These are phyloP conservation scores for Trichoderma sp. DNA, from an alignment of 2,329 filamentous ascomycete genomes.

Conservation along the genomic window DNA sequence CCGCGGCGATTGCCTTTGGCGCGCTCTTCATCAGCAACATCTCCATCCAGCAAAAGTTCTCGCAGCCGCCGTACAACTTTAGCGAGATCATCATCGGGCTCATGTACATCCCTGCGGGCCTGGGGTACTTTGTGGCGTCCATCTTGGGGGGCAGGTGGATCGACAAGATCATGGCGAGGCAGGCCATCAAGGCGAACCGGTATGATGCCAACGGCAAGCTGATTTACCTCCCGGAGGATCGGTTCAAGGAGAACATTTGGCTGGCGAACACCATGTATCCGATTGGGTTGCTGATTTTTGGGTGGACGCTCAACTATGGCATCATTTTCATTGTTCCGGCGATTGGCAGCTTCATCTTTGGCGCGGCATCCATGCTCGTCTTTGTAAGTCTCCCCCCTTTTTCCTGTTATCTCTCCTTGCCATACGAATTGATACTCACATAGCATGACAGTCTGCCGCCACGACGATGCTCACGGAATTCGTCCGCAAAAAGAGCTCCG, in stretches of 20 bases:
- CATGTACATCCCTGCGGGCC: constrained; percentile 73
- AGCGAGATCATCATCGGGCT: constrained; percentile 69
- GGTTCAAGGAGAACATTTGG: constrained; percentile 82
- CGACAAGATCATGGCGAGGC: constrained; percentile 76
- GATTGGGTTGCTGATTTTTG: constrained; percentile 70
- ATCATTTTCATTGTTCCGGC: constrained; percentile 65
- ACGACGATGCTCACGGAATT: constrained; percentile 88
- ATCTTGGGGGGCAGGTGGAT: constrained; percentile 59
- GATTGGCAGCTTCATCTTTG: constrained; percentile 73
- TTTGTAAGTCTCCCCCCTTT: constrained; percentile 54
- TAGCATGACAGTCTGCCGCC: constrained; percentile 50
- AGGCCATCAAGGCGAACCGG: constrained; percentile 69
- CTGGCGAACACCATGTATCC: constrained; percentile 72
- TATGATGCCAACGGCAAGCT: constrained; percentile 68
- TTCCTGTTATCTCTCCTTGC: not conserved
- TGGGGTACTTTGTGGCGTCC: constrained; percentile 59
- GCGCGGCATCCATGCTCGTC: constrained; percentile 76
- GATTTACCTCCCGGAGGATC: constrained; percentile 74
- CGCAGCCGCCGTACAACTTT: constrained; percentile 67
- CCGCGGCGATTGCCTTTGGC: constrained; percentile 74
- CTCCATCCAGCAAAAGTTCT: constrained; percentile 71
- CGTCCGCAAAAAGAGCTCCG: constrained; percentile 69
- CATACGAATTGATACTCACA: not conserved
- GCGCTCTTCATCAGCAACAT: constrained; percentile 78
- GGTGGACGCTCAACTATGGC: constrained; percentile 70